Percentiles rank a stretch among this genome's conserved stretches.
These are phyloP conservation scores for Nymphaea colorata DNA, from an alignment of 164 flowering plant species.

Conservation along the genomic window DNA sequence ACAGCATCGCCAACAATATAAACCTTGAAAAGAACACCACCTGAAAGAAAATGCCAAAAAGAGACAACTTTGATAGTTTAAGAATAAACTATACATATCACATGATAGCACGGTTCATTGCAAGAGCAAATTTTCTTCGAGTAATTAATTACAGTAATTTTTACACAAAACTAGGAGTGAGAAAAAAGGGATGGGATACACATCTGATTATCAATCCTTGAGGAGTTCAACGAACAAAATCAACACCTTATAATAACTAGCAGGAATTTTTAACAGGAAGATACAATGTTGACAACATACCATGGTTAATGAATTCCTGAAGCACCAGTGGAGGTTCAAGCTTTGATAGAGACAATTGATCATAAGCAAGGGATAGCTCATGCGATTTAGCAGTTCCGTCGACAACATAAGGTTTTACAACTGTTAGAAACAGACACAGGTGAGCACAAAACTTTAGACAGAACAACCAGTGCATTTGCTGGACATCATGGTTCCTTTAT, in stretches of 20 bases:
- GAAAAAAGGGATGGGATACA: background rate
- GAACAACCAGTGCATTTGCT: background rate
- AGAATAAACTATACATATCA: background rate
- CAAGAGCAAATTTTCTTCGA: background rate
- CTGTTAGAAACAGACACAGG: constrained; percentile 27
- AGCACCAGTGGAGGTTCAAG: constrained; percentile 95
- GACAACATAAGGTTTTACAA: constrained; percentile 85
- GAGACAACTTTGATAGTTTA: background rate
- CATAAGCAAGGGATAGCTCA: constrained; percentile 82
- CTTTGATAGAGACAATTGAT: constrained; percentile 57
- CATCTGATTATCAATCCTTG: background rate
- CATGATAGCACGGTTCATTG: background rate
- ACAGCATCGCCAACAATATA: constrained; percentile 85
- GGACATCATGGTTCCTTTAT: background rate
- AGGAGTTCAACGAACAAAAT: background rate
- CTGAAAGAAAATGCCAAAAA: constrained; percentile 20
- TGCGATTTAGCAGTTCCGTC: constrained; percentile 88
- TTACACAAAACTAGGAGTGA: background rate
- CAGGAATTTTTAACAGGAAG: background rate
- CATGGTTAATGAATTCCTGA: constrained; percentile 97
- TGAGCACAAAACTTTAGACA: background rate
- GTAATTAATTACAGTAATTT: background rate
- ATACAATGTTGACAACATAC: constrained; percentile 18
- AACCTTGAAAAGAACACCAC: constrained; percentile 93
- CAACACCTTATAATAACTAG: background rate